A percentile compares a stretch with the other conserved stretches of the same genome.
These are phyloP conservation scores for Monilinia fructigena DNA, from an alignment of 2,329 filamentous ascomycete species.

Conservation along the genomic window DNA sequence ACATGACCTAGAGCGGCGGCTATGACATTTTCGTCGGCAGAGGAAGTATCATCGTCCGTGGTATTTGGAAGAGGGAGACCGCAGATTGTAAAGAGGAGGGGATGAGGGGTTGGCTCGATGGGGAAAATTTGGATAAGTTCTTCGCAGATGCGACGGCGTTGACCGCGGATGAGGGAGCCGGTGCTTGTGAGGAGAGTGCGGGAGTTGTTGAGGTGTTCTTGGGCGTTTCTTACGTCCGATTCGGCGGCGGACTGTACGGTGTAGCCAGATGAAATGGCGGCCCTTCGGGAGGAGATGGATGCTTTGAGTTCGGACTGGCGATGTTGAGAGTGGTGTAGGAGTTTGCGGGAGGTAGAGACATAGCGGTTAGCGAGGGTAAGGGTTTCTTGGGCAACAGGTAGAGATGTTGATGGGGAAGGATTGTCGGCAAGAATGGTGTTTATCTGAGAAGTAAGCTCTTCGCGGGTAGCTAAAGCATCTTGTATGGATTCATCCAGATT, in stretches of 20 bases:
- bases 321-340: slow-evolving; percentile 60
- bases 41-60: slow-evolving; percentile 59
- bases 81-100: slow-evolving; percentile 82
- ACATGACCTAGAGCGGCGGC: slow-evolving; percentile 81
- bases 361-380: slow-evolving; percentile 51
- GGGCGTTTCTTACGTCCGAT: slow-evolving; percentile 60
- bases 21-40: slow-evolving; percentile 62
- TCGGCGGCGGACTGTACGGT: slow-evolving; percentile 57
- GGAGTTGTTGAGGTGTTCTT: slow-evolving; percentile 57
- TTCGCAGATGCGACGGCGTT: slow-evolving; percentile 83
- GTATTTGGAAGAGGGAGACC: slow-evolving; percentile 78
- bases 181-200: slow-evolving; percentile 55
- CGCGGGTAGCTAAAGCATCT: slow-evolving; percentile 77
- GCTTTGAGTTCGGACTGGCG: slow-evolving; percentile 65
- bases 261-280: slow-evolving; percentile 65
- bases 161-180: slow-evolving; percentile 71
- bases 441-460: slow-evolving; percentile 75
- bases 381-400: slow-evolving; percentile 52
- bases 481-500: slow-evolving; percentile 90
- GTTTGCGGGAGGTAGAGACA: slow-evolving; percentile 63
- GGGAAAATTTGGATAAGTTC: slow-evolving; percentile 78
- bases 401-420: slow-evolving; percentile 44
- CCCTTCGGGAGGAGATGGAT: slow-evolving; percentile 63
- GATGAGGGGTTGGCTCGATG: slow-evolving; percentile 64
- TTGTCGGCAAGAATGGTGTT: slow-evolving; percentile 52